Evolutionary conservation across 768 basidiomycete genomes (phyloP), one percentile per base, ranked within the genome.

Genomic region (Boletus rex-veris): DNA sequence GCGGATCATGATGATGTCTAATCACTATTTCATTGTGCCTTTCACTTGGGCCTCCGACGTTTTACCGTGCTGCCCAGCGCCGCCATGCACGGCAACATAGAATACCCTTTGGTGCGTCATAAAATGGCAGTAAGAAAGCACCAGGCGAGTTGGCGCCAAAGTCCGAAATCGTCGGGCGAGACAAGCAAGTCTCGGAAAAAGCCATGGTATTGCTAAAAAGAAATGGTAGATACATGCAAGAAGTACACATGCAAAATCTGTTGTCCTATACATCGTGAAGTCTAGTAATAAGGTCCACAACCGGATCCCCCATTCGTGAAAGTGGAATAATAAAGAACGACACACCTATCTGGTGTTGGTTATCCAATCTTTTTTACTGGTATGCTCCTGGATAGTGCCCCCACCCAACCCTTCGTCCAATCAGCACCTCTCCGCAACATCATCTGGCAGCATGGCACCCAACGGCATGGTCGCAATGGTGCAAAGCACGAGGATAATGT

Each of bases 71-170:
- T 74, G 67, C 4, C 90, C 90, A 26, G 90, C 90, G 30, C 90
- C 90, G 11, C 86, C 90, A 59, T 92, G 90, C 11, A 88, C 85
- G 3, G 81, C 82, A 53, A 90, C 69, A 57, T 77, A 64, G 33
- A 15, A 80, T 38, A 72, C 57, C 73, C 58, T 58, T 21, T 36
- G 33, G 6, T 46, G 31, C 16, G 53, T 36, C 62, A 63, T 62
- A 33, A 18, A 40, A 19, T 12, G 10, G 43, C 4, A 38, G 37
- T 5, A 38, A 38, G 11, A 35, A 40, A 31, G 31, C 36, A 16
- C 21, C 40, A 16, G 28, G 30, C 28, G 14, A 38, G 6, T 10
- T 28, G 0, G 7, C 28, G 28, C 28, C 26, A 28, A 28, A 8
- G 26, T 14, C 33, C 9, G 33, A 35, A 14, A 35, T 1, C 11